A percentile compares a stretch with the other conserved stretches of the same genome.
phyloP scores from a whole-genome alignment of 1,284 basidiomycete genomes.

The Rhodofomes roseus region DNA sequence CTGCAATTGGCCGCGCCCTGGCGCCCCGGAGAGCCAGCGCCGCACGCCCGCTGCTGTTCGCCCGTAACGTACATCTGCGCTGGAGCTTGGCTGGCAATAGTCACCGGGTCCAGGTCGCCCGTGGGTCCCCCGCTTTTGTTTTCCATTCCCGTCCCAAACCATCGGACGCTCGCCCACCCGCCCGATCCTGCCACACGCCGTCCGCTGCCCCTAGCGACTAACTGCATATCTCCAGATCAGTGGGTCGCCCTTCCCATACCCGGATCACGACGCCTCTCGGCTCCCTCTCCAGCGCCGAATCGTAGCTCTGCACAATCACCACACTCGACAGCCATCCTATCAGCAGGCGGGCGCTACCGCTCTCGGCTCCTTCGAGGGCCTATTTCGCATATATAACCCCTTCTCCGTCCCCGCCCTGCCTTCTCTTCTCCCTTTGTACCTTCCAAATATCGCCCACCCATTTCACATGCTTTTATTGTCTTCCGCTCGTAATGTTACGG shows the following conservation, averaged over 20 bases:
- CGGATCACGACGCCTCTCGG: conserved; percentile 35
- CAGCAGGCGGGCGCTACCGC: conserved; percentile 8
- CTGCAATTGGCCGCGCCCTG: too few species aligned
- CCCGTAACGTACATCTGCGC: neutral
- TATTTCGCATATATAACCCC: conserved; percentile 24
- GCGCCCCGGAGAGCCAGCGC: too few species aligned
- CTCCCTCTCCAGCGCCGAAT: conserved; percentile 19
- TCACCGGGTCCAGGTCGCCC: conserved; percentile 6
- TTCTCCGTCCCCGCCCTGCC: conserved; percentile 21
- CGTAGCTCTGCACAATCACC: neutral
- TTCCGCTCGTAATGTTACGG: conserved; percentile 24
- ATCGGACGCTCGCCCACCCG: neutral
- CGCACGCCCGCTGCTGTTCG: neutral
- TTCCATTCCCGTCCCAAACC: conserved; percentile 12
- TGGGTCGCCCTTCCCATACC: conserved; percentile 35
- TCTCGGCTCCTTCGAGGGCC: conserved; percentile 12
- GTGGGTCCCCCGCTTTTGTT: conserved; percentile 5
- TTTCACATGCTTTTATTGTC: conserved; percentile 19
- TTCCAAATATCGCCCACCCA: conserved; percentile 20
- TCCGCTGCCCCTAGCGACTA: conserved; percentile 9
- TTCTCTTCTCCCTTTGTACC: conserved; percentile 25
- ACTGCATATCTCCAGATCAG: conserved; percentile 30
- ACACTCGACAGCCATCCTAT: conserved; percentile 10
- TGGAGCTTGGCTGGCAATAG: neutral
- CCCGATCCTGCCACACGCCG: conserved; percentile 8